These are phyloP conservation scores for Spergularia bocconei DNA, from an alignment of 148 eudicot species.

Conservation along the genomic window DNA sequence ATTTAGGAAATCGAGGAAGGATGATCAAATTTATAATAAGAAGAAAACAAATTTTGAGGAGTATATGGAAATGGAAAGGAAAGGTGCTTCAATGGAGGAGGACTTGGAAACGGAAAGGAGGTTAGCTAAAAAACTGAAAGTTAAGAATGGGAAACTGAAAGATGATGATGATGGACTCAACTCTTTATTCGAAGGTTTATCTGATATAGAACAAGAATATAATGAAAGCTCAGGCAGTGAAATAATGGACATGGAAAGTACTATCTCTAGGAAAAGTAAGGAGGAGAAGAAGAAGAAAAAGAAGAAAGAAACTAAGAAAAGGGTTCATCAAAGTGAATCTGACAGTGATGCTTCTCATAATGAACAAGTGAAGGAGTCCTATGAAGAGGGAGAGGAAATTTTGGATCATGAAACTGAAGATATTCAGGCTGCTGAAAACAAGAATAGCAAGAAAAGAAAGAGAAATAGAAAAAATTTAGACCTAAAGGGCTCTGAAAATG, in stretches of 20 bases:
- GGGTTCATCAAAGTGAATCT: conserved; percentile 23
- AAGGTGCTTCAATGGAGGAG: conserved; percentile 45
- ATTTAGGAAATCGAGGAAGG: conserved; percentile 19
- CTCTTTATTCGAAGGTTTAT: conserved; percentile 52
- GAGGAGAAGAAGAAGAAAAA: conserved; percentile 30
- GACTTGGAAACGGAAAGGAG: conserved; percentile 67
- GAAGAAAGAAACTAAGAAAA: conserved; percentile 22
- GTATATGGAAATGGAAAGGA: conserved; percentile 48
- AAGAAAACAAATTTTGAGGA: conserved; percentile 73
- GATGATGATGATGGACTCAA: conserved; percentile 58
- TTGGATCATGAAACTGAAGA: conserved; percentile 25
- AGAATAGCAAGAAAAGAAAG: conserved; percentile 19
- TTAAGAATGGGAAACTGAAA: conserved; percentile 57
- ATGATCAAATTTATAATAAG: conserved; percentile 17
- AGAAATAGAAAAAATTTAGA: conserved; percentile 29
- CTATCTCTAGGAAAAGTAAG: conserved; percentile 33
- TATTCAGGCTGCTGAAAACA: conserved; percentile 16
- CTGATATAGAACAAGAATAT: conserved; percentile 29
- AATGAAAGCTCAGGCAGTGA: conserved; percentile 20
- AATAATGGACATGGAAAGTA: conserved; percentile 6
- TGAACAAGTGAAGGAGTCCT: conserved; percentile 25
- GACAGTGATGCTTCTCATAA: conserved; percentile 14
- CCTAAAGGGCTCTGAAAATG: conserved; percentile 17
- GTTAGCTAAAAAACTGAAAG: conserved; percentile 71
- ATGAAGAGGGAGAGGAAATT: conserved; percentile 26